Evolutionary conservation across 345 rosid genomes (phyloP), one percentile per base, ranked within the genome.

Genomic region (Capsella bursapastoris): DNA sequence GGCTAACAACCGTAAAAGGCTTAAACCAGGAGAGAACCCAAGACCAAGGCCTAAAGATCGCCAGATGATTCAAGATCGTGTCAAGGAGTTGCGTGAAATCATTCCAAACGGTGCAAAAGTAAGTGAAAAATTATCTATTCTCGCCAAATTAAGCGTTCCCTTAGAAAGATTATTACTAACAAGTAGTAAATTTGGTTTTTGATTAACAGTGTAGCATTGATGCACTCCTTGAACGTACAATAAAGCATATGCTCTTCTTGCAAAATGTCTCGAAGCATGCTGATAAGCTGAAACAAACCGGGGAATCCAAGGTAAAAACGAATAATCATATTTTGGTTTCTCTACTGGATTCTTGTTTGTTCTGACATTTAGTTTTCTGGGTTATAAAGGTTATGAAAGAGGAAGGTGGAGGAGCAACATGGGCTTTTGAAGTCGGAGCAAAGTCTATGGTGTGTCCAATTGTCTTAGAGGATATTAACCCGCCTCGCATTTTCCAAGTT

Each of bases 41-140:
- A 82, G 96, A 75, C 97, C 98, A 40, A 89, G 98, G 86, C 99
- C 99, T 16, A 95, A 92, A 83, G 99, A 95, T 83, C 94, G 99
- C 5, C 99, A 95, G 69, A 89, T 95, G 98, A 95, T 95, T 62
- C 99, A 95, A 83, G 99, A 95, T 80, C 94, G 98, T 47, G 96
- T 95, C 41, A 95, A 95, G 81, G 99, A 95, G 84, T 69, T 95
- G 86, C 88, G 98, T 18, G 99, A 95, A 84, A 90, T 95, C 68
- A 94, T 95, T 61, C 99, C 99, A 12, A 92, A 88, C 66, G 96
- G 96, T 18, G 88, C 97, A 44, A 95, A 95, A 71, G 99, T 95
- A 95, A 80, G 77, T 16, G 40, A 43, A 50, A 76, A 68, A 31
- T 63, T 31, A 40, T 38, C 2, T 4, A 8, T 60, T 72, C 35